These are phyloP conservation scores for Magnusiomyces magnusii DNA, from an alignment of 1,139 yeast genomes.

Conservation along the genomic window DNA sequence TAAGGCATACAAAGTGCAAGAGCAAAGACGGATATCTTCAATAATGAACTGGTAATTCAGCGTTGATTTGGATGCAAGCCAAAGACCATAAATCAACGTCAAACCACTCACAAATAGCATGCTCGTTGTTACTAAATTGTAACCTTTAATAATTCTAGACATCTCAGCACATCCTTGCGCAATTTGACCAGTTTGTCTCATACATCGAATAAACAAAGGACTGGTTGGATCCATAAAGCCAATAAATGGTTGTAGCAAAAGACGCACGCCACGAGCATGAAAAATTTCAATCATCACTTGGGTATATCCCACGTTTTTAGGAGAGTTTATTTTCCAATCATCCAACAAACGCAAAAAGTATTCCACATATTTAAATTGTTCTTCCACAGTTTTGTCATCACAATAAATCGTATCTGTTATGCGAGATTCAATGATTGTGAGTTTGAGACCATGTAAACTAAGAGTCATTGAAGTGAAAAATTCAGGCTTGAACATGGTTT, in stretches of 20 bases:
- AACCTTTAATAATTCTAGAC: not conserved
- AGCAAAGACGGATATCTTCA: slow-evolving; percentile 3
- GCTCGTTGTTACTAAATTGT: not conserved
- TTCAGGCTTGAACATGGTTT: not conserved
- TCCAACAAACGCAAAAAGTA: not conserved
- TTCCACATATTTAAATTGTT: slow-evolving; percentile 2
- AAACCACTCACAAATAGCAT: not conserved
- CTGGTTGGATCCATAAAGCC: slow-evolving; percentile 96
- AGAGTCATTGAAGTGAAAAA: not conserved
- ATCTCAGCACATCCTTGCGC: slow-evolving; percentile 3
- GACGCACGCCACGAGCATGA: slow-evolving; percentile 1
- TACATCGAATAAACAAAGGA: slow-evolving; percentile 49
- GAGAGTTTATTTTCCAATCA: slow-evolving; percentile 3
- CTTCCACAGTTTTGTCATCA: not conserved
- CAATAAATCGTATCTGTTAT: not conserved
- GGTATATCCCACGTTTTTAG: not conserved
- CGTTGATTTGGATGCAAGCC: slow-evolving; percentile 6
- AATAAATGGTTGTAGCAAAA: slow-evolving; percentile 40
- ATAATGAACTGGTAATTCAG: slow-evolving; percentile 6
- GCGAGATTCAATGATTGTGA: not conserved
- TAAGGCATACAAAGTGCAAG: not conserved
- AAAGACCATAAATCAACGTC: slow-evolving; percentile 3
- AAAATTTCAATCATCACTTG: slow-evolving; percentile 1
- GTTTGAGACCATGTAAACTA: not conserved
- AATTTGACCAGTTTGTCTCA: slow-evolving; percentile 1